Evolutionary conservation across 192 early-diverging fungal genomes (phyloP).

Genomic region (Oehlia diaphana): DNA sequence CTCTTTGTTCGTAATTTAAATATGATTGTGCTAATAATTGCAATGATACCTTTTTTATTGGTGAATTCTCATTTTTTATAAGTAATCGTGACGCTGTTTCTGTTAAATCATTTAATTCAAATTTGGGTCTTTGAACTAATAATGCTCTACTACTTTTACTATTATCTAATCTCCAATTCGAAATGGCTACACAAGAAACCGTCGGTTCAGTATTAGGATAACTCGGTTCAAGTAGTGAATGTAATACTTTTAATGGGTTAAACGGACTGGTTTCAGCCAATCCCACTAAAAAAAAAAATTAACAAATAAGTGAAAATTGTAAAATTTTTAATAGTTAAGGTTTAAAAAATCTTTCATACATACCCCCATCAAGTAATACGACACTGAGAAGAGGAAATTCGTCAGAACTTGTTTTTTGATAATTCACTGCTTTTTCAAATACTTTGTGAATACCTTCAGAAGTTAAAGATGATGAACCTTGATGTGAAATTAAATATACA

Average conservation of each 20-base stretch:
- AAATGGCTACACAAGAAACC: slow-evolving; percentile 29
- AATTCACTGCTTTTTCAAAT: slow-evolving; percentile 28
- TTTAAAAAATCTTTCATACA: background rate
- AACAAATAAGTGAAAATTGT: too few relatives aligned
- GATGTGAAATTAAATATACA: slow-evolving; percentile 30
- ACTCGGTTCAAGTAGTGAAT: slow-evolving; percentile 19
- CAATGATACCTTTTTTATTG: background rate
- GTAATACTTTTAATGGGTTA: slow-evolving; percentile 28
- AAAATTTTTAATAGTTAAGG: background rate
- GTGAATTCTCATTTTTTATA: background rate
- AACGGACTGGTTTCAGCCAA: slow-evolving; percentile 19
- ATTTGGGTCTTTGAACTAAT: slow-evolving; percentile 31
- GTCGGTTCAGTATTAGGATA: slow-evolving; percentile 15
- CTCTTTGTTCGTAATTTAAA: slow-evolving; percentile 13
- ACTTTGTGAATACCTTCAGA: slow-evolving; percentile 35
- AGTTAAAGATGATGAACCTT: slow-evolving; percentile 34
- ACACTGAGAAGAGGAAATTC: slow-evolving; percentile 28
- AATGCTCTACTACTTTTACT: slow-evolving; percentile 30
- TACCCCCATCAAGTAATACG: slow-evolving; percentile 34
- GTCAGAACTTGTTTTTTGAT: slow-evolving; percentile 24
- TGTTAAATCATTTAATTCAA: slow-evolving; percentile 20
- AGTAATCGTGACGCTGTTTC: slow-evolving; percentile 16
- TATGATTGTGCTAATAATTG: slow-evolving; percentile 21
- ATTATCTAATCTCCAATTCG: slow-evolving; percentile 31
- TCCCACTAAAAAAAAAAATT: slow-evolving; percentile 8